These are phyloP conservation scores for Thelonectria blattea DNA, from an alignment of 2,329 filamentous ascomycete species.

Conservation along the genomic window DNA sequence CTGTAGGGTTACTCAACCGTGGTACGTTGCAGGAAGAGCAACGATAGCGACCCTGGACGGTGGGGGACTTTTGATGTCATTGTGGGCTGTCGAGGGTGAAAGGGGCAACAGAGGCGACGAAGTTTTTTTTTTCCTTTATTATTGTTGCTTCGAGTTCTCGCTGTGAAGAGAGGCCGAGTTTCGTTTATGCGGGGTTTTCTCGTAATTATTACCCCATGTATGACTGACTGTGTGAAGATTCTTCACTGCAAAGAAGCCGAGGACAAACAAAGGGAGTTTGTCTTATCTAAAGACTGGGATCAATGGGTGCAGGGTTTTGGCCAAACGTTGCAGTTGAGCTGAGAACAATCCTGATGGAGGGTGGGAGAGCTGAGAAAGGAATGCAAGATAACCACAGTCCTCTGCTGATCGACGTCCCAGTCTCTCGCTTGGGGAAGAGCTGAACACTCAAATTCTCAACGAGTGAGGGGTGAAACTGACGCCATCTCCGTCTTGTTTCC, in stretches of 20 bases:
- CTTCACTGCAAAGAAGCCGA: too few species aligned
- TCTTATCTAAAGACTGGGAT: not conserved
- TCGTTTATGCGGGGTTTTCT: constrained; percentile 1
- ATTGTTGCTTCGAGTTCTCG: not conserved
- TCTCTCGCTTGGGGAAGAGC: too few species aligned
- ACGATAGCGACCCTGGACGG: not conserved
- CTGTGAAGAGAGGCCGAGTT: not conserved
- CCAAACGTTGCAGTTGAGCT: not conserved
- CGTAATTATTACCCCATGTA: not conserved
- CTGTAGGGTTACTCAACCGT: constrained; percentile 9
- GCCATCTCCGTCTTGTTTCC: constrained; percentile 7
- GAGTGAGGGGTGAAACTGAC: not conserved
- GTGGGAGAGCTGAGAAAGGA: not conserved
- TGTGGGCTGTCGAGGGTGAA: constrained; percentile 19
- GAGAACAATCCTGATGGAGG: not conserved
- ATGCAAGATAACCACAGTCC: not conserved
- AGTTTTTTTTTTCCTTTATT: not conserved
- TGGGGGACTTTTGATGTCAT: constrained; percentile 19
- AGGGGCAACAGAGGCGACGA: constrained; percentile 1
- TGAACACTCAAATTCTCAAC: too few species aligned
- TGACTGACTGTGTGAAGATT: not conserved
- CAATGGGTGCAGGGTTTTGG: not conserved
- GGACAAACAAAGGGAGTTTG: not conserved
- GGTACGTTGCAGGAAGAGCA: constrained; percentile 16
- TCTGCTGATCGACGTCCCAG: not conserved